phyloP scores from a whole-genome alignment of 2,329 filamentous ascomycete species.

The Pseudocercospora fuligena region DNA sequence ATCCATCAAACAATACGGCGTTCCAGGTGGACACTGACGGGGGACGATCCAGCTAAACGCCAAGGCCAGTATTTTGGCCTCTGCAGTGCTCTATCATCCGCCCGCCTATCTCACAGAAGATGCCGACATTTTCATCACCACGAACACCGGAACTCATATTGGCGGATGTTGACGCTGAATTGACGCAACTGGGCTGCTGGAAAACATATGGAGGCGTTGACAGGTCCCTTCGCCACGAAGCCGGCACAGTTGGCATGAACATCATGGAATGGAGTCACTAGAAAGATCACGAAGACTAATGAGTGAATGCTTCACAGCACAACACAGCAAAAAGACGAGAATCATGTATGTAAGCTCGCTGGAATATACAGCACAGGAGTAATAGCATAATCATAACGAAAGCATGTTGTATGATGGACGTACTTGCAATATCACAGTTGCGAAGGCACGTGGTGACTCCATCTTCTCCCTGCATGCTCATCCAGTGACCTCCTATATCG shows the following conservation, averaged over 20 bases:
- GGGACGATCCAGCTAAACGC: not conserved
- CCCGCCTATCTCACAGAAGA: no score
- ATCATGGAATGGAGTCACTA: not conserved
- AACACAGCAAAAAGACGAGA: not conserved
- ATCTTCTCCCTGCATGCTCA: no score
- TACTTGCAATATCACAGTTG: no score
- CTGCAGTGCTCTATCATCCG: no score
- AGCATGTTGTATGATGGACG: not conserved
- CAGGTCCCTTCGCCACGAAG: not conserved
- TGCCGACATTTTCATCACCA: no score
- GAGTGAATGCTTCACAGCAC: constrained; percentile 11
- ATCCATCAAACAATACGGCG: not conserved
- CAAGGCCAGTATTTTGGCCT: not conserved
- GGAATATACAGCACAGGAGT: constrained; percentile 5
- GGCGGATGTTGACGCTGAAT: no score
- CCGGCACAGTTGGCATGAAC: not conserved
- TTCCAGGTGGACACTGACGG: not conserved
- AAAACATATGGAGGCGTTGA: not conserved
- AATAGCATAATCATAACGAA: constrained; percentile 5
- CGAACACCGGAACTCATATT: no score
- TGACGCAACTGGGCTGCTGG: no score
- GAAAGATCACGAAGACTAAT: constrained; percentile 6
- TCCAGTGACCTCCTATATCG: no score
- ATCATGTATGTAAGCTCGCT: not conserved
- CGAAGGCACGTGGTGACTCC: no score